Conservation (phyloP, 1,284 basidiomycete genomes). For the Cryptococcus sp. region DNA sequence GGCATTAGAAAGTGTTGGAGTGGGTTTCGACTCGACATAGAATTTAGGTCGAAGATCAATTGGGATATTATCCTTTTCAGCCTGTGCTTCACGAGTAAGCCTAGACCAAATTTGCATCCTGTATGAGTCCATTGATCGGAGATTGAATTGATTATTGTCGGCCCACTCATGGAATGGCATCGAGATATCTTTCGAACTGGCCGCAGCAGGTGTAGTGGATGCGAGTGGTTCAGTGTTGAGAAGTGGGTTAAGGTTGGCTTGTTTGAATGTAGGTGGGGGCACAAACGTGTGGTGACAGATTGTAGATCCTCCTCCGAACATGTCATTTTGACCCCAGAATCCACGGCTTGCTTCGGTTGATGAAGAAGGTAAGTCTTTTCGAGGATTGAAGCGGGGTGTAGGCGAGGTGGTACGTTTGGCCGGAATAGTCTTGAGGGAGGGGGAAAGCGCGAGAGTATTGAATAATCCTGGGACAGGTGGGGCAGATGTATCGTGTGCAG, state of each 20-base stretch:
- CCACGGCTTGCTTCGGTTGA: conserved; percentile 47
- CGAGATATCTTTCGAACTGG: conserved; percentile 52
- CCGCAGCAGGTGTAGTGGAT: conserved; percentile 24
- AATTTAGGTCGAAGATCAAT: conserved; percentile 45
- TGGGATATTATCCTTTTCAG: conserved; percentile 37
- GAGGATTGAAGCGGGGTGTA: conserved; percentile 62
- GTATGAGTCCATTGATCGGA: conserved; percentile 75
- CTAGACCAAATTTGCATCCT: conserved; percentile 83
- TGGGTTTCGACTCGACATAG: conserved; percentile 28
- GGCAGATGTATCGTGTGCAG: conserved; percentile 29
- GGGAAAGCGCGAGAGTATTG: conserved; percentile 31
- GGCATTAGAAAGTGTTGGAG: conserved; percentile 4
- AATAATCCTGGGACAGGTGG: conserved; percentile 36
- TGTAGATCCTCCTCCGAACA: conserved; percentile 62
- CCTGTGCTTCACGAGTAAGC: conserved; percentile 57
- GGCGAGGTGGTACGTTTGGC: conserved; percentile 15
- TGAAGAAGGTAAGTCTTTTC: conserved; percentile 70
- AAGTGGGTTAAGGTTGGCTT: conserved; percentile 73
- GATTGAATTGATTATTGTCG: conserved; percentile 70
- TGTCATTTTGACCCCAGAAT: conserved; percentile 65
- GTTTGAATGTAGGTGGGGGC: conserved; percentile 50
- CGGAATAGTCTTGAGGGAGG: conserved; percentile 17
- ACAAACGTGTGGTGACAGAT: conserved; percentile 80
- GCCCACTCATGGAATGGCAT: conserved; percentile 59
- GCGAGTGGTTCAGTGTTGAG: conserved; percentile 51